Percentiles rank a stretch among this genome's conserved stretches.
Conservation (phyloP, 805 yeast genomes). For the Brettanomyces naardenensis region DNA sequence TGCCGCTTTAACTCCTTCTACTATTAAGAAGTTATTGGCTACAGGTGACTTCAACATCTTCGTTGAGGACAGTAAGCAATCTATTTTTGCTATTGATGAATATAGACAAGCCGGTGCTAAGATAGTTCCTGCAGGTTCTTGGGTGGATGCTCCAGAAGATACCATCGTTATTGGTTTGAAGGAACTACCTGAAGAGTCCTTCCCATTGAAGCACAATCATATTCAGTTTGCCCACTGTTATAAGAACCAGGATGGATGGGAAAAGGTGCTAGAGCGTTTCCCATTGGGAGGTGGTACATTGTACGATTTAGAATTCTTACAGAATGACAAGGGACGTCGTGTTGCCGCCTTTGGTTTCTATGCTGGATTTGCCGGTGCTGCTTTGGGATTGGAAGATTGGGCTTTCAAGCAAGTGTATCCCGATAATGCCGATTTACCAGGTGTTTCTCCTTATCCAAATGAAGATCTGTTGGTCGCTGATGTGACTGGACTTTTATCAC, state of each 20-base stretch:
- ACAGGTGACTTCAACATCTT: conserved; percentile 77
- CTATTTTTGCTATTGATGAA: conserved; percentile 71
- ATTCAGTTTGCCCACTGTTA: conserved; percentile 99
- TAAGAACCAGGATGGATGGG: conserved; percentile 97
- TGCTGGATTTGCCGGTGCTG: conserved; percentile 99
- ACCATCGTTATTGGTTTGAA: conserved; percentile 89
- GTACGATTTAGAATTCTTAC: conserved; percentile 91
- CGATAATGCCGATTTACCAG: conserved; percentile 64
- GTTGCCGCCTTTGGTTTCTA: conserved; percentile 99
- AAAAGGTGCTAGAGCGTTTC: conserved; percentile 80
- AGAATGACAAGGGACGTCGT: conserved; percentile 92
- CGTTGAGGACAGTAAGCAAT: conserved; percentile 83
- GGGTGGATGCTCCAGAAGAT: conserved; percentile 87
- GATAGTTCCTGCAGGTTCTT: conserved; percentile 88
- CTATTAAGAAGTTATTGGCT: conserved; percentile 72
- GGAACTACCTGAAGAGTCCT: conserved; percentile 87
- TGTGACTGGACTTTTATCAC: conserved; percentile 50
- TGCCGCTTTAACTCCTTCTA: conserved; percentile 91
- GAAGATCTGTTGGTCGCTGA: conserved; percentile 70
- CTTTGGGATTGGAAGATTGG: conserved; percentile 92
- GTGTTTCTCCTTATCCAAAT: conserved; percentile 74
- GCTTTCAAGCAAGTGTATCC: conserved; percentile 75
- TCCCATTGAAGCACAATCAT: conserved; percentile 93
- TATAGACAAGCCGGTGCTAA: conserved; percentile 75
- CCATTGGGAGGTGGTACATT: conserved; percentile 86